A percentile compares a stretch with the other conserved stretches of the same genome.
These are phyloP conservation scores for Solanum gandarillasii DNA, from an alignment of 257 asterid species.

Conservation along the genomic window DNA sequence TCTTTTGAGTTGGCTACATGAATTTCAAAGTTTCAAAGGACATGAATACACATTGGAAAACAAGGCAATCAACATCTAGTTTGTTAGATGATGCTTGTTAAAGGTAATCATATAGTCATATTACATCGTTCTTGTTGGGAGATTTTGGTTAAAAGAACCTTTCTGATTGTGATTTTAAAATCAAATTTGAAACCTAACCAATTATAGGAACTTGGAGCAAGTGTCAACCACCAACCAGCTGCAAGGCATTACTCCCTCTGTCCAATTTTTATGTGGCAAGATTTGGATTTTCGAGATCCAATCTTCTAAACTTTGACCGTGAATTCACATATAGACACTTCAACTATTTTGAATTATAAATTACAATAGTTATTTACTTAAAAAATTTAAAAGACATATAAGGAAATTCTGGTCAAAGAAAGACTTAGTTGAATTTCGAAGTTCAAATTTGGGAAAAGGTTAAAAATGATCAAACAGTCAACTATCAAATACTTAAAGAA, in stretches of 20 bases:
- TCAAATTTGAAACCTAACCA: slow-evolving; percentile 25
- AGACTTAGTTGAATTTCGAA: neutral
- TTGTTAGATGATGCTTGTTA: neutral
- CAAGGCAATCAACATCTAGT: neutral
- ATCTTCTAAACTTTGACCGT: neutral
- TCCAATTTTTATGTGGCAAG: neutral
- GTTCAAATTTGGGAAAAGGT: neutral
- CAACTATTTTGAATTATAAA: neutral
- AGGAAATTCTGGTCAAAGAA: neutral
- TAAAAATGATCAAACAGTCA: neutral
- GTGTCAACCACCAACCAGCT: slow-evolving; percentile 19
- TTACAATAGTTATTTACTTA: neutral
- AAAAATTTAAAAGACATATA: neutral
- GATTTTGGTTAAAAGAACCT: slow-evolving; percentile 13
- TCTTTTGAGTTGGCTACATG: neutral
- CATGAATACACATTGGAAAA: neutral
- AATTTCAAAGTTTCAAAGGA: neutral
- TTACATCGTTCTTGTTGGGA: slow-evolving; percentile 1
- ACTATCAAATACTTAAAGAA: neutral
- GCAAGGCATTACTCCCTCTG: neutral
- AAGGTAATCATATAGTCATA: neutral
- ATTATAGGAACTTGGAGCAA: slow-evolving; percentile 8
- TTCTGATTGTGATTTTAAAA: slow-evolving; percentile 5
- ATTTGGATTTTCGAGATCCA: neutral
- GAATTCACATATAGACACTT: neutral